Evolutionary conservation across 2,329 filamentous ascomycete genomes (phyloP), one percentile per base, ranked within the genome.

Genomic region (Incumbomyces delicatus): DNA sequence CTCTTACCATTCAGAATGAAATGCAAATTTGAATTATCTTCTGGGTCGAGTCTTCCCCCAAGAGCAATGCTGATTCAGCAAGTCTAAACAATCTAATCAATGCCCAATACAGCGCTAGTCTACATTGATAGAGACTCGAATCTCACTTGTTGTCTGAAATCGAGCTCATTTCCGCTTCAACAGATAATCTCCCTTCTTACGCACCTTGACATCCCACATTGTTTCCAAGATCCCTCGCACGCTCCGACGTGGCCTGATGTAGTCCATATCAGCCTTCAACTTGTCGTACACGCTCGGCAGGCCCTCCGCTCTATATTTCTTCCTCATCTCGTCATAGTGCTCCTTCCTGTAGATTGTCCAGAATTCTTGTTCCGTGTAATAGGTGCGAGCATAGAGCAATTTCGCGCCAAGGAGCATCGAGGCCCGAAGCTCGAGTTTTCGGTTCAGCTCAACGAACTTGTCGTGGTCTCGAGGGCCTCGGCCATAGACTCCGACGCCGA

Each of bases 341-440:
- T 49, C 31, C n/a, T 49, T 44, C 30, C 56, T 43, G 42, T 56
- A 57, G 38, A 55, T 53, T 1, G 27, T 38, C 53, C 55, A 57
- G 20, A 58, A 58, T 17, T 57, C 55, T 13, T 53, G 46, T 37
- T 81, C 73, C 12, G 73, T 70, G 63, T 87, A 88, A 66, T 85
- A 88, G 0, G 83, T 81, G 57, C 87, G 81, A 3, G 85, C 83
- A 61, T 89, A 89, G 12, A 88, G 68, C 80, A 83, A 87, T 67
- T 89, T 88, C 66, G 81, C 75, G 5, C 85, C 85, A 6, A 49
- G 36, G 5, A 45, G 18, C 42, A 22, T 22, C 12, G 27, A 34
- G 2, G 86, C 74, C 58, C 81, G 80, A 32, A 68, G 65, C 66
- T 88, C 85, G 13, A 88, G 70, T 41, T 72, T 72, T 41, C 80